Evolutionary conservation across 2,329 filamentous ascomycete species (phyloP), one percentile per base, ranked within the genome.

Genomic region (Hymenotorrendiella dingleyae): DNA sequence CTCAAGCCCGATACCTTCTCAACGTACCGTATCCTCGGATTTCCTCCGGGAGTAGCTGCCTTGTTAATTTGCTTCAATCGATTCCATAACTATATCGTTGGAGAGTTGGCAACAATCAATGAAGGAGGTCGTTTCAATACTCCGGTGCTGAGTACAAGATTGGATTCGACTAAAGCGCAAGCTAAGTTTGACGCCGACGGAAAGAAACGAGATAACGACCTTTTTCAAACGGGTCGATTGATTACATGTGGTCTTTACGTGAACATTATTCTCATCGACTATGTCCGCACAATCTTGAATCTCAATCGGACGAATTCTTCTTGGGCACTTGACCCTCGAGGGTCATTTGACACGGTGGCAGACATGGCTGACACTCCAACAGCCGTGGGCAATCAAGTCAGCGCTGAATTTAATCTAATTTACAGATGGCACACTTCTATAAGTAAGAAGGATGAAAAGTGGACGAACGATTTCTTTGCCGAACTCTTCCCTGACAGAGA

Each of bases 401-500:
- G 85, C 0, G 84, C 82, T 6, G 88, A 94, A 66, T 94, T 94
- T 70, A 93, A 91, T 58, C 72, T 94, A 4, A 82, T 84, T 52
- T 94, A 94, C 62, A 74, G 86, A 48, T 93, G 86, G 86, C 87
- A 93, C 66, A 85, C 84, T 4, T 80, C 82, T 53, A 85, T 91
- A 53, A 73, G 71, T 27, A 74, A 76, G 42, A 79, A 77, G 49
- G 87, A 94, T 55, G 87, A 90, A 58, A 71, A 80, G 52, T 94
- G 86, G 86, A 82, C 86, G 12, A 11, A 63, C 64, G 23, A 37
- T n/a, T 7, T 43, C 6, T 42, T 37, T 4, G 23, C n/a, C 14
- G 26, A 33, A 21, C 12, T 32, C 9, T 26, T 37, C n/a, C 35
- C 14, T 20, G 21, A n/a, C 11, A 27, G 10, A n/a, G 17, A 26